Percentiles rank a stretch among this genome's conserved stretches.
Conservation (phyloP, 495 filamentous ascomycete genomes). For the Penicillium herquei region DNA sequence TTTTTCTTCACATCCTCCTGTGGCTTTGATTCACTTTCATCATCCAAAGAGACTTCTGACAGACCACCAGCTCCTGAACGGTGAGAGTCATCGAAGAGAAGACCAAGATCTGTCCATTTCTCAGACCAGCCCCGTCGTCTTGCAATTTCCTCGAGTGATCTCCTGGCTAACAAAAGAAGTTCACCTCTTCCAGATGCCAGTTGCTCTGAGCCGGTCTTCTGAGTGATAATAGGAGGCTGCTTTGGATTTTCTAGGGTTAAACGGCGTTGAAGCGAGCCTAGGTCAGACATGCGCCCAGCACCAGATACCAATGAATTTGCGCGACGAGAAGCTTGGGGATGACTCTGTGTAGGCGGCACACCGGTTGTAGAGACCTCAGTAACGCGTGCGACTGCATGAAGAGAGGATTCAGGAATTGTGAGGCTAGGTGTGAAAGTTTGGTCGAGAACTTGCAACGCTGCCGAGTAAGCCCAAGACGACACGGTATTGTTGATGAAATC, state of each 20-base stretch:
- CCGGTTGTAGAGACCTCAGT: constrained; percentile 21
- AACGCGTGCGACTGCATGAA: constrained; percentile 32
- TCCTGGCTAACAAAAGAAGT: constrained; percentile 74
- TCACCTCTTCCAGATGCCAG: constrained; percentile 81
- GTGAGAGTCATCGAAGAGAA: constrained; percentile 49
- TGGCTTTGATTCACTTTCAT: constrained; percentile 19
- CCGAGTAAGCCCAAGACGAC: constrained; percentile 79
- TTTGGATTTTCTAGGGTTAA: constrained; percentile 33
- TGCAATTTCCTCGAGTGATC: constrained; percentile 72
- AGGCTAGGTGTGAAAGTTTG: constrained; percentile 71
- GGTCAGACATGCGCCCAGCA: constrained; percentile 28
- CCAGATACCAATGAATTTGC: constrained; percentile 42
- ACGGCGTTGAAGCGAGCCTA: constrained; percentile 19
- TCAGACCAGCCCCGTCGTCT: constrained; percentile 71
- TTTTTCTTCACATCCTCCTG: constrained; percentile 33
- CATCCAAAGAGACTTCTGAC: constrained; percentile 41
- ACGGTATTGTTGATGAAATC: constrained; percentile 78
- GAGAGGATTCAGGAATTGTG: constrained; percentile 60
- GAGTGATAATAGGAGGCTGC: constrained; percentile 17
- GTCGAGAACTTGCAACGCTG: constrained; percentile 71
- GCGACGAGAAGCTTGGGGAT: constrained; percentile 43
- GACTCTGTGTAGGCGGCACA: constrained; percentile 34
- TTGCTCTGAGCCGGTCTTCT: constrained; percentile 72
- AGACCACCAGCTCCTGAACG: constrained; percentile 54
- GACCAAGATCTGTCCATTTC: constrained; percentile 66